Conservation (phyloP, 805 yeast species). For the Wickerhamiella cacticola region DNA sequence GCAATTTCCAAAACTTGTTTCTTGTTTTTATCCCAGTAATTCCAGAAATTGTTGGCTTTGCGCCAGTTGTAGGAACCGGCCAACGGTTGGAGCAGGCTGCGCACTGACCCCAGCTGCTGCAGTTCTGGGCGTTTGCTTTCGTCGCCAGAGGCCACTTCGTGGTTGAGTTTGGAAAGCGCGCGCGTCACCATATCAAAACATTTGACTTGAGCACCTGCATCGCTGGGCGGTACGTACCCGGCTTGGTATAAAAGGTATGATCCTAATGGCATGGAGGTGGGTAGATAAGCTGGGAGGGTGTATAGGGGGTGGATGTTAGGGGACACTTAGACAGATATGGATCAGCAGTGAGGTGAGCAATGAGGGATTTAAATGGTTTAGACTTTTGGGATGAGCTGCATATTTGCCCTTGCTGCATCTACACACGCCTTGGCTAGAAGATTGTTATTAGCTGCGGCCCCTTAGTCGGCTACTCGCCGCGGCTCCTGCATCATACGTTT, state of each 20-base stretch:
- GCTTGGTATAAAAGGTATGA: constrained; percentile 21
- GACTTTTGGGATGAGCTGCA: no score
- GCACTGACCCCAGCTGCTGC: constrained; percentile 17
- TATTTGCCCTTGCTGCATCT: no score
- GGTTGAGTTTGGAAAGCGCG: constrained; percentile 21
- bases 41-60: constrained; percentile 29
- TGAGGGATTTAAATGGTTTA: no score
- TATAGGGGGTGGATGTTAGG: no score
- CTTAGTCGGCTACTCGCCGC: no score
- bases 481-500: no score
- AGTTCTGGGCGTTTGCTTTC: constrained; percentile 15
- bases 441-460: no score
- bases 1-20: constrained; percentile 20
- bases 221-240: constrained; percentile 27
- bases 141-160: constrained; percentile 15
- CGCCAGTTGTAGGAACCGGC: constrained; percentile 18
- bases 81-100: constrained; percentile 16
- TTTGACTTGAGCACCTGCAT: constrained; percentile 27
- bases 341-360: no score
- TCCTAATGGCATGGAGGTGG: constrained; percentile 19
- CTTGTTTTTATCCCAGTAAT: constrained; percentile 30
- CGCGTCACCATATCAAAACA: constrained; percentile 25
- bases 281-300: not conserved
- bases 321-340: no score
- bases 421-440: no score